Evolutionary conservation across 352 stramenopile species (phyloP), one percentile per base, ranked within the genome.

Genomic region (Globisporangium okanoganense): DNA sequence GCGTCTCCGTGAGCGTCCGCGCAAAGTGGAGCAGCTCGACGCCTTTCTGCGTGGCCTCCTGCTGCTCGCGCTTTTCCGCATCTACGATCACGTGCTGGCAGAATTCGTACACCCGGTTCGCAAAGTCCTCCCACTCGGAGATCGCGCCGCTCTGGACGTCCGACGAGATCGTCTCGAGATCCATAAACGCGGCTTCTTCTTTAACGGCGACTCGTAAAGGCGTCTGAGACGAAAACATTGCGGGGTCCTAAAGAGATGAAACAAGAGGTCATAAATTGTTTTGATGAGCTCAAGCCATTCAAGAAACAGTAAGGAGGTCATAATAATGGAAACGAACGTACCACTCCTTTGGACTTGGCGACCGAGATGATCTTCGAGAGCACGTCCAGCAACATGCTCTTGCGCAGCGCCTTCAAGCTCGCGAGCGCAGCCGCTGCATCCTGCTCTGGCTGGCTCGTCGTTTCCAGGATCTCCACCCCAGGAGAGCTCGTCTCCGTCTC

Each of bases 321-420:
- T n/a, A n/a, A n/a, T n/a, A n/a, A n/a, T n/a, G n/a, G n/a, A n/a
- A n/a, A n/a, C n/a, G n/a, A 7, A 64, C 63, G 45, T 43, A 76
- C 66, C 57, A 90, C 81, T 18, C 70, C 72, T 56, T 92, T 92
- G 25, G 79, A 87, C 56, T 83, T 86, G 6, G 83, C 83, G 6
- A 92, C 83, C 13, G 80, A 90, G 22, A 82, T 72, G 66, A 92
- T 90, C 75, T 92, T 92, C 8, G 80, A 89, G 53, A 92, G 54
- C 29, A 92, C 81, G 36, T 92, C 83, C 22, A 90, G 76, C 69
- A 92, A 64, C 83, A 92, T 87, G 56, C 59, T 85, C 48, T 76
- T 74, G n/a, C 80, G 76, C 35, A 92, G 52, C 9, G 65, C 64
- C 29, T 71, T 71, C n/a, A 91, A 67, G 22, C 73, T 75, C 25